Evolutionary conservation across 2,329 filamentous ascomycete genomes (phyloP).

Genomic region (Exophiala mesophila): DNA sequence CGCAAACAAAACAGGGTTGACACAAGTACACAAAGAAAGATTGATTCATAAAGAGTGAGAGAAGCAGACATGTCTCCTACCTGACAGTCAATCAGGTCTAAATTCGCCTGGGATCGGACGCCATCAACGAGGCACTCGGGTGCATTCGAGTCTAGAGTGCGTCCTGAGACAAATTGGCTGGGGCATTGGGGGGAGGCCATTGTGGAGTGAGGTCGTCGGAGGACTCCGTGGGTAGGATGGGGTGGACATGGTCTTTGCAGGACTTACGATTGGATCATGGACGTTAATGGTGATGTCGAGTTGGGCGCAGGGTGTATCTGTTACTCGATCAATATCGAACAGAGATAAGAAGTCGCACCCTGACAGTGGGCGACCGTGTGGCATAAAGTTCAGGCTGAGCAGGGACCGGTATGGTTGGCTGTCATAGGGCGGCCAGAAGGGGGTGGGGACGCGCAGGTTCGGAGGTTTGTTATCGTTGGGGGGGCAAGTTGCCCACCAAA

Average conservation of each 20-base stretch:
- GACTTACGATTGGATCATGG: slow-evolving; percentile 11
- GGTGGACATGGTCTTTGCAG: neutral
- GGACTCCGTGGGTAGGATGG: slow-evolving; percentile 12
- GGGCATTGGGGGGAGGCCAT: neutral
- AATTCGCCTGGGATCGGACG: slow-evolving; percentile 5
- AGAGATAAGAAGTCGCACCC: slow-evolving; percentile 18
- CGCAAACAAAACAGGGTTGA: neutral
- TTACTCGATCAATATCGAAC: slow-evolving; percentile 25
- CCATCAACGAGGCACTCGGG: slow-evolving; percentile 2
- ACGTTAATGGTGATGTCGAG: slow-evolving; percentile 1
- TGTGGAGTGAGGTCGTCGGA: slow-evolving; percentile 15
- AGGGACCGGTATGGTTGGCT: slow-evolving; percentile 5
- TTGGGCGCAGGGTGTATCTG: slow-evolving; percentile 12
- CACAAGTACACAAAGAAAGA: neutral
- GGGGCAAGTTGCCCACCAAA: neutral
- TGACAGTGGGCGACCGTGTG: no score
- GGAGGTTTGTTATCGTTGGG: slow-evolving; percentile 5
- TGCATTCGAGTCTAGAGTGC: slow-evolving; percentile 5
- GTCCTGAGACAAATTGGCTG: no score
- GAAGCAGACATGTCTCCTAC: slow-evolving; percentile 11
- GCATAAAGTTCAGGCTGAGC: slow-evolving; percentile 1
- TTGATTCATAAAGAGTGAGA: neutral
- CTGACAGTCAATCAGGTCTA: slow-evolving; percentile 1
- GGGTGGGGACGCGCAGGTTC: neutral
- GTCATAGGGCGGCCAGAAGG: no score